Conservation (phyloP, 2,329 filamentous ascomycete genomes). For the Madurella fahalii region DNA sequence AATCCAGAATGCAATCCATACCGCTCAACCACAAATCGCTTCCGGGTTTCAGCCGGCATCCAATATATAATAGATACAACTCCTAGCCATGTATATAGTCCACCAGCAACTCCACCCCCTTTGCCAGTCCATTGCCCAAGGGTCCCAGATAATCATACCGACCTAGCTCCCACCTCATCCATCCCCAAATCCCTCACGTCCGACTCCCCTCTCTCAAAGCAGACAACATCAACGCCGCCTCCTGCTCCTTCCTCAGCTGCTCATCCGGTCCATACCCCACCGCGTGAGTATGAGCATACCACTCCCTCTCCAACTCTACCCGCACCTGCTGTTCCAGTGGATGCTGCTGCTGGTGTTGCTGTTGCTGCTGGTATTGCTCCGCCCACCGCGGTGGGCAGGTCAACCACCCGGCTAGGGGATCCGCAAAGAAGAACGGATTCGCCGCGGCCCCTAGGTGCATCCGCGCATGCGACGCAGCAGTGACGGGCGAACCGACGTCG, state of each 20-base stretch:
- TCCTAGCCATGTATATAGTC: too few species aligned
- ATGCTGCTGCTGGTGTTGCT: neutral
- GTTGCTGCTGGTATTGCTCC: neutral
- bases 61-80: too few species aligned
- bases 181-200: neutral
- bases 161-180: neutral
- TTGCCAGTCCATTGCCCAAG: too few species aligned
- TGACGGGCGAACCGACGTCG: slow-evolving; percentile 19
- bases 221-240: slow-evolving; percentile 22
- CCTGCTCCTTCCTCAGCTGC: slow-evolving; percentile 22
- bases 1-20: too few species aligned
- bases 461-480: neutral
- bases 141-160: neutral
- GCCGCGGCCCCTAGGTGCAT: neutral
- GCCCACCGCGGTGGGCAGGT: slow-evolving; percentile 14
- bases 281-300: neutral
- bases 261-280: slow-evolving; percentile 18
- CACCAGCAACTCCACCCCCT: too few species aligned
- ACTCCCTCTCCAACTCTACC: neutral
- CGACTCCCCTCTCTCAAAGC: slow-evolving; percentile 8
- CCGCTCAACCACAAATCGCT: too few species aligned
- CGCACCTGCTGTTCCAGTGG: neutral
- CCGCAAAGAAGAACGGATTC: slow-evolving; percentile 18
- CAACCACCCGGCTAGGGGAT: slow-evolving; percentile 15
- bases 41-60: too few species aligned